A percentile compares a stretch with the other conserved stretches of the same genome.
phyloP scores from a whole-genome alignment of 1,139 yeast genomes.

The Diutina ranongensis region DNA sequence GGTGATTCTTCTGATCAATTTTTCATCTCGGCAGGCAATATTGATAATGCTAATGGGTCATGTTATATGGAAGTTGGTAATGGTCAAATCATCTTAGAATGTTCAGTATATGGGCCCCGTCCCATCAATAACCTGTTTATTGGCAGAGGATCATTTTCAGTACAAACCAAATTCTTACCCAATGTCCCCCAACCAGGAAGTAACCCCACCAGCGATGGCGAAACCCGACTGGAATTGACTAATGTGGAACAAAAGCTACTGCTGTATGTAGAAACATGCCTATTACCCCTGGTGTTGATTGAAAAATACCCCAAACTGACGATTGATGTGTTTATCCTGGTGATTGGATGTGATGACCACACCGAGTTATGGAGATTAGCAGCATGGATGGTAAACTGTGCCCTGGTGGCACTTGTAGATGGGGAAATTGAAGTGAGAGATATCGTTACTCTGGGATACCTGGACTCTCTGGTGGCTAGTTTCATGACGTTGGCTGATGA shows the following conservation, averaged over 20 bases:
- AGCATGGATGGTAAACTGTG: conserved; percentile 42
- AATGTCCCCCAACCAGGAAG: conserved; percentile 30
- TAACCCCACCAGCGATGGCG: conserved; percentile 12
- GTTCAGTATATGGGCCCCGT: conserved; percentile 79
- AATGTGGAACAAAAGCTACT: conserved; percentile 40
- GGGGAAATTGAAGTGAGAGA: conserved; percentile 75
- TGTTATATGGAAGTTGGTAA: conserved; percentile 62
- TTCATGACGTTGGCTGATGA: conserved; percentile 43
- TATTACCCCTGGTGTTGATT: conserved; percentile 51
- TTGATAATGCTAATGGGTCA: conserved; percentile 75
- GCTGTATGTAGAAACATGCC: conserved; percentile 45
- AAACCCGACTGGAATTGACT: conserved; percentile 29
- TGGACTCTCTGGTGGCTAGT: conserved; percentile 31
- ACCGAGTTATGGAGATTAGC: conserved; percentile 28
- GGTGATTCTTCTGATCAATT: conserved; percentile 11
- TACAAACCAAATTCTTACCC: conserved; percentile 51
- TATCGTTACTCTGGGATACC: conserved; percentile 63
- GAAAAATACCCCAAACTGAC: conserved; percentile 82
- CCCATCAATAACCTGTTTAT: conserved; percentile 73
- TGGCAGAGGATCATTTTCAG: conserved; percentile 56
- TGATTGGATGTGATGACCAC: conserved; percentile 38
- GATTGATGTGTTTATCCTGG: conserved; percentile 66
- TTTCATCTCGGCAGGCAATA: conserved; percentile 14
- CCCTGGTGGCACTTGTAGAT: conserved; percentile 68
- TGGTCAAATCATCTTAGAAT: conserved; percentile 40